Evolutionary conservation across 1,139 yeast genomes (phyloP).

Genomic region (Suhomyces maxii): DNA sequence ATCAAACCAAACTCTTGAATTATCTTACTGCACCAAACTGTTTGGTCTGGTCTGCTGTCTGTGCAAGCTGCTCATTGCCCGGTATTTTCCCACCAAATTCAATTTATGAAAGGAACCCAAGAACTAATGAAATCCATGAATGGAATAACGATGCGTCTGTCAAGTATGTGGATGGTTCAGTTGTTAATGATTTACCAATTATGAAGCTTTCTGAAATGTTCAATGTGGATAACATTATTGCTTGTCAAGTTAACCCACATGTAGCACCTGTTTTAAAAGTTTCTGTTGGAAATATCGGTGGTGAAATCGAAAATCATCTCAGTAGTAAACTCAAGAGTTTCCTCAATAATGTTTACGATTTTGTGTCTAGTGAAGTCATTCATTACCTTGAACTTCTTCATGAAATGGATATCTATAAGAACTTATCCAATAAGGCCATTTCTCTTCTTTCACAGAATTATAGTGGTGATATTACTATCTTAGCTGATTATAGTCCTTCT

Average conservation of each 20-base stretch:
- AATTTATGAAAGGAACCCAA: slow-evolving; percentile 77
- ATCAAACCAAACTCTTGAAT: slow-evolving; percentile 49
- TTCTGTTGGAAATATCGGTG: slow-evolving; percentile 70
- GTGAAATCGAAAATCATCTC: slow-evolving; percentile 61
- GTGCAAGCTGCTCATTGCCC: slow-evolving; percentile 95
- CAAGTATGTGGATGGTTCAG: slow-evolving; percentile 93
- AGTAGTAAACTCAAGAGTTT: slow-evolving; percentile 55
- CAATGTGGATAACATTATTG: slow-evolving; percentile 94
- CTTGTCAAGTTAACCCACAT: slow-evolving; percentile 96
- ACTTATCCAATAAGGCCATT: slow-evolving; percentile 67
- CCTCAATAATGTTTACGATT: slow-evolving; percentile 58
- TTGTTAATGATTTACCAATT: slow-evolving; percentile 90
- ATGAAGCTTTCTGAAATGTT: slow-evolving; percentile 91
- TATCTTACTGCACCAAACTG: slow-evolving; percentile 52
- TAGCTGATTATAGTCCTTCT: slow-evolving; percentile 65
- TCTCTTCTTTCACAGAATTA: slow-evolving; percentile 83
- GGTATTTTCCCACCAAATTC: slow-evolving; percentile 86
- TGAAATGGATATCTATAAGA: slow-evolving; percentile 75
- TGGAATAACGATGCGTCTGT: slow-evolving; percentile 83
- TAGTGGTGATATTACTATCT: slow-evolving; percentile 89
- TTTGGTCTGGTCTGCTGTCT: slow-evolving; percentile 80
- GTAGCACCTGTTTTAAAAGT: slow-evolving; percentile 81
- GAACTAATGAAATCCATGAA: slow-evolving; percentile 63
- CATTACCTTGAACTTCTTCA: slow-evolving; percentile 73
- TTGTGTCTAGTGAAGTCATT: slow-evolving; percentile 67